These are phyloP conservation scores for Aspergillus sp. DNA, from an alignment of 2,329 filamentous ascomycete genomes.

Conservation along the genomic window DNA sequence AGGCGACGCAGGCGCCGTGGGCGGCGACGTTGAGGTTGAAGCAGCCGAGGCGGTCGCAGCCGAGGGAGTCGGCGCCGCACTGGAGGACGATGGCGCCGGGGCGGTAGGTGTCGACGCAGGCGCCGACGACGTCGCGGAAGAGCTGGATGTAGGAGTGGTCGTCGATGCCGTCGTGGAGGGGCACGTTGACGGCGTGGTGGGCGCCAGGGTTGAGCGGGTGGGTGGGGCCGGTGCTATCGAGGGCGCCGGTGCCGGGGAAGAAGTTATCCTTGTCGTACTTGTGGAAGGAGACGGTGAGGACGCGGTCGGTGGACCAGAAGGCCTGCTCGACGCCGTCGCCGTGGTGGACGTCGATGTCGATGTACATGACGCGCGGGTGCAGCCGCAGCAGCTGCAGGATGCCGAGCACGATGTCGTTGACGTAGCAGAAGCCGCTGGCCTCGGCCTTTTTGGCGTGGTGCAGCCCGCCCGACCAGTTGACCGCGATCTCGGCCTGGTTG, in stretches of 20 bases:
- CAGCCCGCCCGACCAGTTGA: constrained; percentile 95
- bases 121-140: constrained; percentile 77
- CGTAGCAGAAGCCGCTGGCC: constrained; percentile 95
- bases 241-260: constrained; percentile 87
- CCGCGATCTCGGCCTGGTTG: constrained; percentile 87
- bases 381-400: constrained; percentile 83
- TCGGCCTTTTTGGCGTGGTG: constrained; percentile 95
- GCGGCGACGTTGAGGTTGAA: constrained; percentile 97
- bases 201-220: constrained; percentile 83
- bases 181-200: constrained; percentile 87
- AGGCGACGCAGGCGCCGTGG: constrained; percentile 87
- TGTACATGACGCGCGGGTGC: constrained; percentile 84
- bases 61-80: constrained; percentile 91
- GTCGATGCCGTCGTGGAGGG: constrained; percentile 85
- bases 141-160: constrained; percentile 85
- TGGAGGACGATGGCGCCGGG: constrained; percentile 90
- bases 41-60: constrained; percentile 86
- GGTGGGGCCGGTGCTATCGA: constrained; percentile 80
- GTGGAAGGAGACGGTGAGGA: constrained; percentile 93
- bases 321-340: constrained; percentile 89
- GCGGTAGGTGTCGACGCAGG: constrained; percentile 78
- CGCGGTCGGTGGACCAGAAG: constrained; percentile 83
- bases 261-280: constrained; percentile 86
- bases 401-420: constrained; percentile 96
- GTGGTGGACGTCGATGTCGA: constrained; percentile 91